Evolutionary conservation across 2,329 filamentous ascomycete species (phyloP), one percentile per base, ranked within the genome.

Genomic region (Fusarium sp.): DNA sequence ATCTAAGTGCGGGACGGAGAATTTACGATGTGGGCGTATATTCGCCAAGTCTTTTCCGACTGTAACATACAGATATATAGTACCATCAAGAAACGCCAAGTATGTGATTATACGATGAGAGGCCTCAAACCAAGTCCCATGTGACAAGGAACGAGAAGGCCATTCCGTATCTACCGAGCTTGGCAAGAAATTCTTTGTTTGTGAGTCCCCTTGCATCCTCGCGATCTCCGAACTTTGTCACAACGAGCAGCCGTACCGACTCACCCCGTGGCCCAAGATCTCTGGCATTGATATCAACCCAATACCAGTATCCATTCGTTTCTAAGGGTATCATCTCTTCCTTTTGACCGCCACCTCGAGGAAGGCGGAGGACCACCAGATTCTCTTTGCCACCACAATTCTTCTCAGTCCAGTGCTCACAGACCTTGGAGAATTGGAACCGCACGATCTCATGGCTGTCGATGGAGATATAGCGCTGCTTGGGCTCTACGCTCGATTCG

Each of bases 331-430:
- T 80, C 56, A 88, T 85, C 42, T 94, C 89, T 12, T 91, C 86
- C 50, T 90, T 88, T 10, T 86, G 82, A 0, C 92, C 92, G 70
- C 93, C 89, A 6, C 85, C 72, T 1, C 89, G 91, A 26, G 90
- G 84, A 28, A 93, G 85, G 57, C 85, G 85, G 20, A 97, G 81
- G 57, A 96, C 80, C 74, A 95, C 89, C 43, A 94, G 81, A 59
- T 90, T 92, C 43, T 89, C 85, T 63, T 86, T 87, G 2, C 90
- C 91, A 55, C 91, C 92, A 67, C 92, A 85, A 64, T 85, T 86
- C 69, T 90, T 86, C n/a, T 90, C 84, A 42, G 89, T 89, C 93
- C 93, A 97, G 78, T 98, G 95, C 74, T 89, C 87, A 77, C 95
- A 98, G 13, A 91, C 75, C 61, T 92, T 91, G 54, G 87, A 88